phyloP scores from a whole-genome alignment of 495 filamentous ascomycete genomes.

The Xylaria bambusicola region DNA sequence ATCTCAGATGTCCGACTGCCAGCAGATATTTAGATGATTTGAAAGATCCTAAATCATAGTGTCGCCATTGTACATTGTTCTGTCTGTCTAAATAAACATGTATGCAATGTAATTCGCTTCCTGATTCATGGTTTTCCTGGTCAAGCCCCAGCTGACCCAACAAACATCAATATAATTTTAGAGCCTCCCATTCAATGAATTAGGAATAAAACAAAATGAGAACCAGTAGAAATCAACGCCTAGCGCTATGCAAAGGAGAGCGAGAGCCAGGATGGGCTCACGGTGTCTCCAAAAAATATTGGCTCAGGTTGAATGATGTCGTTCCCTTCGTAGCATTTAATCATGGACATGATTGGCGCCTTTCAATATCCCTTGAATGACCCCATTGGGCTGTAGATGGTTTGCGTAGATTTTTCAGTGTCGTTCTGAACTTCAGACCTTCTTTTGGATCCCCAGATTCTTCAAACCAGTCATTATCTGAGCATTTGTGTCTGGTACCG shows the following conservation, averaged over 20 bases:
- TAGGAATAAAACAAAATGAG: too few species aligned
- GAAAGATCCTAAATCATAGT: too few species aligned
- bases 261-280: neutral
- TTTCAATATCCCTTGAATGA: neutral
- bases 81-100: neutral
- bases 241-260: constrained; percentile 14
- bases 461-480: constrained; percentile 55
- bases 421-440: constrained; percentile 23
- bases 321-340: too few species aligned
- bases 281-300: neutral
- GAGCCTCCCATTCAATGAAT: too few species aligned
- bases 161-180: neutral
- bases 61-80: constrained; percentile 1
- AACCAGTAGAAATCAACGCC: constrained; percentile 10
- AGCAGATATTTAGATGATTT: too few species aligned
- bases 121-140: too few species aligned
- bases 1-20: too few species aligned
- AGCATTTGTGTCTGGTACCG: constrained; percentile 42
- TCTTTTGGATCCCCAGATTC: constrained; percentile 41
- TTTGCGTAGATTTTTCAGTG: neutral
- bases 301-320: neutral
- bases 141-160: neutral
- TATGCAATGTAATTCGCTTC: neutral
- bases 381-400: too few species aligned
- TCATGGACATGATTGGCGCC: neutral